Base-by-base conservation (phyloP, 2,329 filamentous ascomycete genomes). In the Stagonosporopsis cucurbitacearum region DNA sequence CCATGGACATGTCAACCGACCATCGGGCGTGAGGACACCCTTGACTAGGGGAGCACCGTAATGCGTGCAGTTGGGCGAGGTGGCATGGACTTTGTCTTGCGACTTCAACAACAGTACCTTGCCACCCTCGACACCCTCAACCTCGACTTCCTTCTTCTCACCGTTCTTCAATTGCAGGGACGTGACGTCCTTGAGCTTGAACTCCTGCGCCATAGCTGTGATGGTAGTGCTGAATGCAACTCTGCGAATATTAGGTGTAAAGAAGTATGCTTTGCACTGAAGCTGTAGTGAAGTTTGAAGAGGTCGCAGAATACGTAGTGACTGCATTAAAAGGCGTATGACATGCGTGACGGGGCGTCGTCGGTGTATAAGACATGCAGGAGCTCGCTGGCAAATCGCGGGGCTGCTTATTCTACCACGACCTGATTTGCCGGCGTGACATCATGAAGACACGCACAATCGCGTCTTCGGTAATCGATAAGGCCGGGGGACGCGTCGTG, bases 1-100 rank as follows among this genome's bases (percentile, higher is more conserved):
- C 95, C 95, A 98, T 3, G 94, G 92, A 75, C 95, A 99, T 6
- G 91, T 96, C 59, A 99, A 77, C 46, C 92, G 84, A 5, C 95
- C 95, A 64, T 90, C 88, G 2, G 86, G 85, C 7, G 91, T 91
- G 60, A 99, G 78, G 7, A 98, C 88, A 50, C 95, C 95, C 65
- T 94, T 92, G 49, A 87, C 86, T 62, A 99, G 79, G 13, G 95
- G 95, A 36, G 94, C 95, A 30, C 95, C 94, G 73, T 96, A 98
- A 78, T 98, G 94, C 13, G 86, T 88, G 73, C 95, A 99, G 65
- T 89, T 95, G 35, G 91, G 81, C 32, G 90, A 92, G 32, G 96
- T 76, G 26, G 93, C 95, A 72, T 93, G 88, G 15, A 94, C 80
- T 65, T 89, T 85, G 64, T 88, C 89, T 50, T 86, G 87, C 11